Evolutionary conservation across 1,139 yeast species (phyloP).

Genomic region (Keqinozyma sinolaborantium): DNA sequence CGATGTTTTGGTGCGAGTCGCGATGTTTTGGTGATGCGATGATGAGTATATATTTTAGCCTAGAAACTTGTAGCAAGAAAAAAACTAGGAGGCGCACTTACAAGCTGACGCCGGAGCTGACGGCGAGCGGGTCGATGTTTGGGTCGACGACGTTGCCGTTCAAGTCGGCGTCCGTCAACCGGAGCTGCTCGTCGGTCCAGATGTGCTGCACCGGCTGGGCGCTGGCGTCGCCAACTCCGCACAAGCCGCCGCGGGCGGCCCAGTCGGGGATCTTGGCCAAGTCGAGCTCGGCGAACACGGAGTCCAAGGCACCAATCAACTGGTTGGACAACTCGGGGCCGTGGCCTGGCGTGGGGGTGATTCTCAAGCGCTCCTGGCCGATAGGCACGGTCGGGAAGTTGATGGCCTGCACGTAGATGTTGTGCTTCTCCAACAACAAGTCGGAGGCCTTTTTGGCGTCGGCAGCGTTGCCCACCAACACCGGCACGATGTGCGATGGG

Average conservation of each 20-base stretch:
- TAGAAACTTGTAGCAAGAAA: not conserved
- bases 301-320: slow-evolving; percentile 74
- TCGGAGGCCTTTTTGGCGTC: slow-evolving; percentile 92
- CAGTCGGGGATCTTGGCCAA: slow-evolving; percentile 78
- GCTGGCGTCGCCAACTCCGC: slow-evolving; percentile 73
- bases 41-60: not conserved
- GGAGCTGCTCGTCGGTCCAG: slow-evolving; percentile 84
- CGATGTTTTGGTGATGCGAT: not conserved
- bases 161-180: slow-evolving; percentile 57
- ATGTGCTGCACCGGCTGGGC: slow-evolving; percentile 50
- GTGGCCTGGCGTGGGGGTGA: slow-evolving; percentile 98
- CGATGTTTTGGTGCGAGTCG: not conserved
- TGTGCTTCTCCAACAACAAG: slow-evolving; percentile 74
- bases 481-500: slow-evolving; percentile 96
- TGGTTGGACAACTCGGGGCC: slow-evolving; percentile 70
- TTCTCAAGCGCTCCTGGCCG: slow-evolving; percentile 93
- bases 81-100: slow-evolving; percentile 1
- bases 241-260: slow-evolving; percentile 76
- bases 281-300: slow-evolving; percentile 70
- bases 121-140: slow-evolving; percentile 55
- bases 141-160: slow-evolving; percentile 66
- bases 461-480: slow-evolving; percentile 90
- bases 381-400: slow-evolving; percentile 97
- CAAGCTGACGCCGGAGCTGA: slow-evolving; percentile 58
- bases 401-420: slow-evolving; percentile 94